These are phyloP conservation scores for Pachyrhizus erosus DNA, from an alignment of 306 rosid genomes.

Conservation along the genomic window DNA sequence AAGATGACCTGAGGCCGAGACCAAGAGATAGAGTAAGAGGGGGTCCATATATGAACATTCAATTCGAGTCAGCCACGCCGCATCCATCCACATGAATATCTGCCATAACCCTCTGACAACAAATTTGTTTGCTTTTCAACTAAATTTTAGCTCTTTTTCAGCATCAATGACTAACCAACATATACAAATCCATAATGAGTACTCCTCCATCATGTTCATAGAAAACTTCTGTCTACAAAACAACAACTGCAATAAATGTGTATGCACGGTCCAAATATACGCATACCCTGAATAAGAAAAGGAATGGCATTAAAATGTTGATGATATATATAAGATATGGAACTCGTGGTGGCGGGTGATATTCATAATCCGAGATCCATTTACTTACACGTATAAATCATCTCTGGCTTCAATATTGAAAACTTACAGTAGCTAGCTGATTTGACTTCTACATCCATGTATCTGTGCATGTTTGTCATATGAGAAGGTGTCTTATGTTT, in stretches of 20 bases:
- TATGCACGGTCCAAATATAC: not conserved
- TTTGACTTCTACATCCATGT: not conserved
- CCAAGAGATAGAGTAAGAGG: too few species aligned
- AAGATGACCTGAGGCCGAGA: too few species aligned
- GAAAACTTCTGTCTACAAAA: constrained; percentile 21
- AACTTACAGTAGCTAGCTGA: not conserved
- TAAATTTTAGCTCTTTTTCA: constrained; percentile 6
- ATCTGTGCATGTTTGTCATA: not conserved
- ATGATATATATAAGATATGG: too few species aligned
- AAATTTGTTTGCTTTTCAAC: constrained; percentile 7
- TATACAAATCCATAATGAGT: not conserved
- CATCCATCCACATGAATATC: constrained; percentile 46
- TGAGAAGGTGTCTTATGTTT: not conserved
- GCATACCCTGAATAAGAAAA: not conserved
- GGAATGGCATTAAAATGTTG: too few species aligned
- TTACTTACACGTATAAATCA: too few species aligned
- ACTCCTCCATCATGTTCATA: not conserved
- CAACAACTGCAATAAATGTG: not conserved
- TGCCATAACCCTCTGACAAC: constrained; percentile 31
- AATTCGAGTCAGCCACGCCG: constrained; percentile 45
- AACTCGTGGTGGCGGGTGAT: too few species aligned
- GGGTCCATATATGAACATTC: not conserved
- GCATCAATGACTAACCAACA: constrained; percentile 30
- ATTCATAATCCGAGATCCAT: too few species aligned
- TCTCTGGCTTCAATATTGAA: not conserved